Conservation (phyloP, 306 rosid genomes). For the Vigna unguiculata region DNA sequence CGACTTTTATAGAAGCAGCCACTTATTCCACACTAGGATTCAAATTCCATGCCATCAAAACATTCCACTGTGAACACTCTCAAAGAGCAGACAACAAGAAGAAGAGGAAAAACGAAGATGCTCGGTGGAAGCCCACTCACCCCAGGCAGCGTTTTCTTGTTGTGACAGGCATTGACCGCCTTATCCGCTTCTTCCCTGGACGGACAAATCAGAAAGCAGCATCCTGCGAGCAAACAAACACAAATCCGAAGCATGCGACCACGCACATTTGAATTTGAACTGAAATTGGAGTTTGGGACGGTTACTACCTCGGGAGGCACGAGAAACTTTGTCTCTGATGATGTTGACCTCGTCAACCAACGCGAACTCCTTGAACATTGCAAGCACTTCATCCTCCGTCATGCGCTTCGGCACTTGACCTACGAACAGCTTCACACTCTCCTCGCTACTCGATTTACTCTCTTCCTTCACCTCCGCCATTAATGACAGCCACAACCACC, state of each 20-base stretch:
- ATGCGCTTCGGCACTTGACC: conserved; percentile 98
- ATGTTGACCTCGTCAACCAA: conserved; percentile 96
- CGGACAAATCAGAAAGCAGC: conserved; percentile 92
- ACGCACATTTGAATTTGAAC: conserved; percentile 36
- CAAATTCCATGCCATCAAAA: background rate
- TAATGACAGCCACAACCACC: conserved; percentile 30
- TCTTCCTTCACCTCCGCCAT: conserved; percentile 96
- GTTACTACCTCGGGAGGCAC: conserved; percentile 81
- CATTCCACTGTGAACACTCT: background rate
- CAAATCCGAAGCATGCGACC: background rate
- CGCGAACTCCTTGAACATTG: conserved; percentile 90
- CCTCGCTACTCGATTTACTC: conserved; percentile 69
- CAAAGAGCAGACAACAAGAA: background rate
- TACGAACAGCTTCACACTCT: conserved; percentile 94
- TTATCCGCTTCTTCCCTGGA: conserved; percentile 95
- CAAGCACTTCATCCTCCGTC: conserved; percentile 84
- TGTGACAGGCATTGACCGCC: conserved; percentile 95
- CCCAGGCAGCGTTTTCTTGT: conserved; percentile 94
- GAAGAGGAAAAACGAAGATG: background rate
- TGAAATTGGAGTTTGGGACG: background rate
- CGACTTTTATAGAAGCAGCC: background rate
- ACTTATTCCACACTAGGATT: conserved; percentile 6
- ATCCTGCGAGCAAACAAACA: conserved; percentile 58
- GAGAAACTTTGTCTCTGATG: conserved; percentile 92
- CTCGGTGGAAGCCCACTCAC: conserved; percentile 19